Base-by-base conservation (phyloP, 2,329 filamentous ascomycete species). In the Calonectria pseudoturangicola region DNA sequence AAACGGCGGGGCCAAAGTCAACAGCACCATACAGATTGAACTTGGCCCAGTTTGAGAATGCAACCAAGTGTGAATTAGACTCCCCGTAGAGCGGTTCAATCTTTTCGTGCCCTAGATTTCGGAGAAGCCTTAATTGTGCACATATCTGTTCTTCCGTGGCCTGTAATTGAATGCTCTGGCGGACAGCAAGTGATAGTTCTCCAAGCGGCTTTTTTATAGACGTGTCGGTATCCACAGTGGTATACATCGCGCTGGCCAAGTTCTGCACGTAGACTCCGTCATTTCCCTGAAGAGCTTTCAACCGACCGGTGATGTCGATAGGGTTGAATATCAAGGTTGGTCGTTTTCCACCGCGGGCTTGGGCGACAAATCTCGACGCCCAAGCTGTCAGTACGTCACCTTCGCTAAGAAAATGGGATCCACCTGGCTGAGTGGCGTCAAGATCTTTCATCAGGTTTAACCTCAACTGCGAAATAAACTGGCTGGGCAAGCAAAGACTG, bases 1-100 rank as follows among this genome's bases (percentile, higher is more conserved):
- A 41, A 60, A 60, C 13, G 7, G 54, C 54, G 16, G 33, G 21
- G 6, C 36, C 15, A 15, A 60, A 60, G 54, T 60, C 36, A 2
- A 60, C 7, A 16, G 36, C 54, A 2, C 39, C 39, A 16, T 41
- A 41, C 6, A 41, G 6, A 41, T 41, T 36, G n/a, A 60, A 60
- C 33, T 41, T 60, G 21, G 54, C 39, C 54, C 54, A 41, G 39
- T 60, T 60, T 9, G 54, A 60, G 21, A 60, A 60, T 12, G 21
- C 21, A 9, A 60, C 33, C 21, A 41, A 25, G 4, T 36, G 54
- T 3, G 54, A 18, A 41, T 28, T 5, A 18, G 54, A 25, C 9
- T 41, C 33, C 15, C 54, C 54, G 36, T 60, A 60, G 9, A 60
- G 13, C 0, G 54, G 33, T 60, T 60, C 54, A 41, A 41, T 27